A percentile compares a stretch with the other conserved stretches of the same genome.
phyloP scores from a whole-genome alignment of 169 alveolate species.

The Babesia sp. region DNA sequence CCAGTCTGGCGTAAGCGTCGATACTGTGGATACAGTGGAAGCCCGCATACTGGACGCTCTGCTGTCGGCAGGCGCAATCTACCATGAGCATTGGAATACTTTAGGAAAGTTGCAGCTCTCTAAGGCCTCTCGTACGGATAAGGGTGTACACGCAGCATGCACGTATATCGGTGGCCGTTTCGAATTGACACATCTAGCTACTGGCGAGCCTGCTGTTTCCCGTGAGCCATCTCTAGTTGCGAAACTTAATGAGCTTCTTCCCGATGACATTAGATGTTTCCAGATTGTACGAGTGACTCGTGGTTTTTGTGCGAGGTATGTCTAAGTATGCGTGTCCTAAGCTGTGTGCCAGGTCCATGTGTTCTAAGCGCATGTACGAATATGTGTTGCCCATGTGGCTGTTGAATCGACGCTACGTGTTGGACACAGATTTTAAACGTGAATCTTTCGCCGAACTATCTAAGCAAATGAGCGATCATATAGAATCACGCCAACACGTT shows the following conservation, averaged over 20 bases:
- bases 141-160: constrained; percentile 86
- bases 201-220: constrained; percentile 21
- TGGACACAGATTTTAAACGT: constrained; percentile 27
- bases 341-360: constrained; percentile 54
- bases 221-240: constrained; percentile 60
- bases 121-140: constrained; percentile 86
- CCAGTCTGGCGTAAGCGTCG: constrained; percentile 65
- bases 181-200: constrained; percentile 26
- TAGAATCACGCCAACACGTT: constrained; percentile 6
- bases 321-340: too few species aligned
- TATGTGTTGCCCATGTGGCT: constrained; percentile 78
- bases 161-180: constrained; percentile 72
- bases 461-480: constrained; percentile 33
- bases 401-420: constrained; percentile 44
- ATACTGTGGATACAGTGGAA: constrained; percentile 72
- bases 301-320: constrained; percentile 81
- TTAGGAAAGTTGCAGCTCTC: constrained; percentile 72
- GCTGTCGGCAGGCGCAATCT: constrained; percentile 69
- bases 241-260: constrained; percentile 61
- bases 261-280: constrained; percentile 73
- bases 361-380: constrained; percentile 82
- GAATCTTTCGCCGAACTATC: constrained; percentile 20
- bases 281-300: constrained; percentile 78
- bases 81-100: constrained; percentile 32
- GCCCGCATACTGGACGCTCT: constrained; percentile 73